Evolutionary conservation across 164 flowering plant species (phyloP).

Genomic region (Brasenia schreberi): DNA sequence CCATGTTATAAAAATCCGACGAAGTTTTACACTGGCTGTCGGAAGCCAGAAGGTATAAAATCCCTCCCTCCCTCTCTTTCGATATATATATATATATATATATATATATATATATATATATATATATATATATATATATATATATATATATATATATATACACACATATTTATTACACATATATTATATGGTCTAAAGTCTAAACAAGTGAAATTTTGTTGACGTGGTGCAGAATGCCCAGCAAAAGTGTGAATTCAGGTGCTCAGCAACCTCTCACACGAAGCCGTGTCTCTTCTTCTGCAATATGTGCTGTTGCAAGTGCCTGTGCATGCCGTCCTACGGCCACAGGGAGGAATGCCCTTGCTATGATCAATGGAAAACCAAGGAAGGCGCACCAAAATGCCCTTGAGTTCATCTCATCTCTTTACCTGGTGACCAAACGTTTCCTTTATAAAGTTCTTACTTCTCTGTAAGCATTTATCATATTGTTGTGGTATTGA

Average conservation of each 20-base stretch:
- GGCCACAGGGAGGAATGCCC: conserved; percentile 29
- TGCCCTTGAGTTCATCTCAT: conserved; percentile 15
- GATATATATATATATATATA: too few relatives aligned
- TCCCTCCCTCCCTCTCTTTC: too few relatives aligned
- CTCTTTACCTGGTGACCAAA: too few relatives aligned
- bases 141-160: too few relatives aligned
- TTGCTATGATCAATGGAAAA: conserved; percentile 24
- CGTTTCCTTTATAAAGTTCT: too few relatives aligned
- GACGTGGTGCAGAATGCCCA: conserved; percentile 8
- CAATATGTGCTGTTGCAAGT: conserved; percentile 16
- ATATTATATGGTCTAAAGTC: not conserved
- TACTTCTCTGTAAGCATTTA: too few relatives aligned
- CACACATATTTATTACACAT: not conserved
- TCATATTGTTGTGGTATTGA: too few relatives aligned
- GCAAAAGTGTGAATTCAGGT: conserved; percentile 9
- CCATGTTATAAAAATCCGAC: too few relatives aligned
- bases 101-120: too few relatives aligned
- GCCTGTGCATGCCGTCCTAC: conserved; percentile 24
- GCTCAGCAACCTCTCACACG: conserved; percentile 16
- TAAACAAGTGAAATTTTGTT: not conserved
- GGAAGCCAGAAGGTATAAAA: too few relatives aligned
- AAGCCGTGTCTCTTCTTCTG: conserved; percentile 16
- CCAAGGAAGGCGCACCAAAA: conserved; percentile 24
- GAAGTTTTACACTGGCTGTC: too few relatives aligned
- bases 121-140: too few relatives aligned